Conservation (phyloP, 208 protist species). For the Spongospora subterranea region DNA sequence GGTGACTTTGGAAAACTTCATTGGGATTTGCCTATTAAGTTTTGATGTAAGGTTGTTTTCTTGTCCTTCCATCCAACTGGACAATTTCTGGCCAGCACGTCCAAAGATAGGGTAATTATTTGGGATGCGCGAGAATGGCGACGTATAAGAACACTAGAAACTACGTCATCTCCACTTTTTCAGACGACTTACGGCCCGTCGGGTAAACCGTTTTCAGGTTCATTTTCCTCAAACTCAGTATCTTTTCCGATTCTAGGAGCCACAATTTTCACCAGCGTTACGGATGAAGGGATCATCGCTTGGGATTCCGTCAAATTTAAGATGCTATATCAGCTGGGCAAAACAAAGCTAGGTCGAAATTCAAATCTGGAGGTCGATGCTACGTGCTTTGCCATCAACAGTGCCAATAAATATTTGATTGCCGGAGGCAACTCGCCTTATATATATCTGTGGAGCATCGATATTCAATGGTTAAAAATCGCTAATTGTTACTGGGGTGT, state of each 20-base stretch:
- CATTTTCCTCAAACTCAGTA: background rate
- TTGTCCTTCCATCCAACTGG: constrained; percentile 33
- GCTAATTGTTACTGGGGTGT: background rate
- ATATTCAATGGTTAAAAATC: background rate
- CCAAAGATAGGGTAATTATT: constrained; percentile 27
- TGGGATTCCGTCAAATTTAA: background rate
- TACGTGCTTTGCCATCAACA: constrained; percentile 30
- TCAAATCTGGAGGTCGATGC: background rate
- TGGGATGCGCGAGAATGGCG: constrained; percentile 45
- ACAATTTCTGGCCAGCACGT: background rate
- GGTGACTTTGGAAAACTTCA: too few species aligned
- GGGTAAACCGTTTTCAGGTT: background rate
- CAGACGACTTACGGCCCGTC: constrained; percentile 12
- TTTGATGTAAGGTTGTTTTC: background rate
- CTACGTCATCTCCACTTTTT: background rate
- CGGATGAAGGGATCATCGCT: background rate
- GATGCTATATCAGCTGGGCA: constrained; percentile 42
- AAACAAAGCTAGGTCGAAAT: background rate
- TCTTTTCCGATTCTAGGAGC: background rate
- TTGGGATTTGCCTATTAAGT: background rate
- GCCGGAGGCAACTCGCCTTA: background rate
- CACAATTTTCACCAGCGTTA: background rate
- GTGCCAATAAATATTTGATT: background rate
- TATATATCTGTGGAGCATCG: background rate
- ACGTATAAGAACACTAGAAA: constrained; percentile 15